Conservation (phyloP, 2,329 filamentous ascomycete genomes). For the Tolypocladium album region DNA sequence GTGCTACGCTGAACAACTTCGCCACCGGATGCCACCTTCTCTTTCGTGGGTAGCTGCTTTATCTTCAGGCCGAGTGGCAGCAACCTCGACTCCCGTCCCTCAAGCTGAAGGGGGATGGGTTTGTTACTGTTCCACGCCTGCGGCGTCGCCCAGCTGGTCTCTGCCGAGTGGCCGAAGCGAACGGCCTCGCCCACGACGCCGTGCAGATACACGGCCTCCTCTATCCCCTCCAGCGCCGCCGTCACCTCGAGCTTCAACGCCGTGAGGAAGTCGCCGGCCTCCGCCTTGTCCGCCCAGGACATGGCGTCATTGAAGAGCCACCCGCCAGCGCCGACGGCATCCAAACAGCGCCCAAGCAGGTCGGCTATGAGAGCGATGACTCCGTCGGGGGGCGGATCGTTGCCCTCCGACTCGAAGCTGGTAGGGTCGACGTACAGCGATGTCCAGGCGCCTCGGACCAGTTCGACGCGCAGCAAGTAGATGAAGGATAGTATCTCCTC, state of each 20-base stretch:
- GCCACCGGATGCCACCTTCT: conserved; percentile 57
- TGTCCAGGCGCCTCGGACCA: conserved; percentile 68
- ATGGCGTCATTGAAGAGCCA: conserved; percentile 58
- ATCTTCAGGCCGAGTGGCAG: conserved; percentile 67
- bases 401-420: conserved; percentile 29
- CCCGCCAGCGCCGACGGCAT: conserved; percentile 63
- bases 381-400: conserved; percentile 46
- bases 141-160: conserved; percentile 18
- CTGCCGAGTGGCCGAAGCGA: conserved; percentile 40
- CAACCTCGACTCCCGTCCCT: conserved; percentile 35
- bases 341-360: conserved; percentile 61
- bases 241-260: conserved; percentile 58
- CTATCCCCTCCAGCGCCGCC: conserved; percentile 60
- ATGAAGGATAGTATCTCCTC: conserved; percentile 63
- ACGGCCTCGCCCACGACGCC: conserved; percentile 56
- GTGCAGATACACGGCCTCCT: conserved; percentile 56
- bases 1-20: conserved; percentile 58
- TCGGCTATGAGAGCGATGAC: conserved; percentile 62
- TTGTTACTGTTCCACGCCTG: conserved; percentile 23
- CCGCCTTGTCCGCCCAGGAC: conserved; percentile 36
- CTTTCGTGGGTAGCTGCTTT: conserved; percentile 34
- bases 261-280: conserved; percentile 53
- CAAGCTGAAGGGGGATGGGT: conserved; percentile 30
- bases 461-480: conserved; percentile 60
- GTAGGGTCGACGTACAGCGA: conserved; percentile 55